Percentiles rank a stretch among this genome's conserved stretches.
Conservation (phyloP, 352 stramenopile species). For the Pythium brachiatum region DNA sequence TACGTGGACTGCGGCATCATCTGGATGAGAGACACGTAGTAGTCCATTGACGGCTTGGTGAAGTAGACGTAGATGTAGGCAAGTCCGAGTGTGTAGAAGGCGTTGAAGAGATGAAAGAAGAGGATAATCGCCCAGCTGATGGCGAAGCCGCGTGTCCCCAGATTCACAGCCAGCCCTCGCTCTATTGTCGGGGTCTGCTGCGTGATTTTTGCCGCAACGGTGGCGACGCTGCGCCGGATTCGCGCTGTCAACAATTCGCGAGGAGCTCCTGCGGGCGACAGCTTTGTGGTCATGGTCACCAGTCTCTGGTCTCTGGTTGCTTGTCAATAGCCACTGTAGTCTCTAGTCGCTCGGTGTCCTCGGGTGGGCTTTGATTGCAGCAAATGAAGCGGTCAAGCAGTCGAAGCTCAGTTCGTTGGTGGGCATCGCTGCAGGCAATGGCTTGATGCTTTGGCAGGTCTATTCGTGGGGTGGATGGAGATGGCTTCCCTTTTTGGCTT, state of each 20-base stretch:
- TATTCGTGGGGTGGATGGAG: no score
- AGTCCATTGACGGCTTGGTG: conserved; percentile 13
- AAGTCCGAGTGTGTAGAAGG: conserved; percentile 16
- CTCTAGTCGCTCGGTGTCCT: no score
- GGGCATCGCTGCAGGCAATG: no score
- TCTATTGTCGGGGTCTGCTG: not conserved
- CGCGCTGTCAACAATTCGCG: not conserved
- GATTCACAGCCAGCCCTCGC: conserved; percentile 9
- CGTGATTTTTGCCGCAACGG: not conserved
- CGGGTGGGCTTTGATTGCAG: no score
- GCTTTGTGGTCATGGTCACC: not conserved
- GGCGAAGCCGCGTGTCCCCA: conserved; percentile 1
- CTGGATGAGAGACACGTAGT: conserved; percentile 16
- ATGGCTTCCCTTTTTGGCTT: no score
- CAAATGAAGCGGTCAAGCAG: no score
- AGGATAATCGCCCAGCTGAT: conserved; percentile 18
- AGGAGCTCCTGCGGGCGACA: not conserved
- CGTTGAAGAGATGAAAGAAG: conserved; percentile 27
- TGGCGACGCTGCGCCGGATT: not conserved
- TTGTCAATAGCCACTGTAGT: no score
- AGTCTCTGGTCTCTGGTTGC: no score
- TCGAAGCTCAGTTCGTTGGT: no score
- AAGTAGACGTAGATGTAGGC: conserved; percentile 21
- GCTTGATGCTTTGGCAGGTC: no score
- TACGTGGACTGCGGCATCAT: conserved; percentile 18